A percentile compares a stretch with the other conserved stretches of the same genome.
These are phyloP conservation scores for Coemansia sp. DNA, from an alignment of 192 early-diverging fungal species.

Conservation along the genomic window DNA sequence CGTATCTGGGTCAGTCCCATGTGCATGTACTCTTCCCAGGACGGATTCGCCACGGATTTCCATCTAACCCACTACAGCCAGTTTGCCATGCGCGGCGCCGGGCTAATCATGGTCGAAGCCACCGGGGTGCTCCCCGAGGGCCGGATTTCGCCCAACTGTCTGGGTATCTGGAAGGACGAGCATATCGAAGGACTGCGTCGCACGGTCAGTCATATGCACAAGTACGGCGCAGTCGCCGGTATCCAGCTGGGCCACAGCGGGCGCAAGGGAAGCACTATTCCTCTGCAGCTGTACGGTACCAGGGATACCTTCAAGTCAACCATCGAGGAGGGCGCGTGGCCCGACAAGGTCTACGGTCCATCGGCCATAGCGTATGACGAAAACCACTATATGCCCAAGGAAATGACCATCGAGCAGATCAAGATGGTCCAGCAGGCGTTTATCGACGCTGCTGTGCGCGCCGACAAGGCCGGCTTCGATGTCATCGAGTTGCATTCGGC, in stretches of 20 bases:
- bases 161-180: slow-evolving; percentile 80
- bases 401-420: slow-evolving; percentile 68
- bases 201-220: slow-evolving; percentile 58
- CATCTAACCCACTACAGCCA: slow-evolving; percentile 63
- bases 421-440: slow-evolving; percentile 61
- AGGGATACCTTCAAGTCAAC: slow-evolving; percentile 12
- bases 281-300: slow-evolving; percentile 10
- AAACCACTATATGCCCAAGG: slow-evolving; percentile 25
- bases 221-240: slow-evolving; percentile 56
- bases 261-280: slow-evolving; percentile 61
- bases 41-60: slow-evolving; percentile 62
- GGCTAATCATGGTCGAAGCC: slow-evolving; percentile 77
- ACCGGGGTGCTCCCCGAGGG: slow-evolving; percentile 72
- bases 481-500: slow-evolving; percentile 86
- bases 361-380: slow-evolving; percentile 53
- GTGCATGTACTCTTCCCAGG: slow-evolving; percentile 72
- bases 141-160: slow-evolving; percentile 70
- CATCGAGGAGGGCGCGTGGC: slow-evolving; percentile 63
- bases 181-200: slow-evolving; percentile 57
- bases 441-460: slow-evolving; percentile 63
- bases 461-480: slow-evolving; percentile 80
- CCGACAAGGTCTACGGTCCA: slow-evolving; percentile 66
- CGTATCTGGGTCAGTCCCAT: slow-evolving; percentile 77
- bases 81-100: slow-evolving; percentile 74
- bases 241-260: slow-evolving; percentile 88